phyloP scores from a whole-genome alignment of 768 basidiomycete genomes.

The Lactifluus echinatus region DNA sequence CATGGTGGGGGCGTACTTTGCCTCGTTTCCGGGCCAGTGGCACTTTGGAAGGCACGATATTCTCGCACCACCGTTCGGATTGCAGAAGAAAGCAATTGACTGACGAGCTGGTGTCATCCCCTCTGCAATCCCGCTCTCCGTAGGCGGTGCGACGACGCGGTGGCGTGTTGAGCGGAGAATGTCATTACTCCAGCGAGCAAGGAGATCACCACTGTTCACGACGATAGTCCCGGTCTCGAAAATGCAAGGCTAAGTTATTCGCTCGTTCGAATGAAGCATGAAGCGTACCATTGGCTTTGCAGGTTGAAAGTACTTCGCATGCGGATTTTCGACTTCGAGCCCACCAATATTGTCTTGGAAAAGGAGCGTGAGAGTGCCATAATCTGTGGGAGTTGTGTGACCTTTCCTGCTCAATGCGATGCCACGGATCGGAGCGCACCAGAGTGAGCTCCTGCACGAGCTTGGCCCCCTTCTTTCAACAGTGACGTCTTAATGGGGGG shows the following conservation, averaged over 20 bases:
- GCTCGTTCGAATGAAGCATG: not conserved
- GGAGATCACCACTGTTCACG: slow-evolving; percentile 73
- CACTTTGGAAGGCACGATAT: slow-evolving; percentile 71
- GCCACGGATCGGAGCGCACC: slow-evolving; percentile 31
- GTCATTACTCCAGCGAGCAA: slow-evolving; percentile 81
- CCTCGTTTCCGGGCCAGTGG: slow-evolving; percentile 37
- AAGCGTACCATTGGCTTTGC: slow-evolving; percentile 65
- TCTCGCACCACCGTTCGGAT: slow-evolving; percentile 60
- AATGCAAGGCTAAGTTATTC: not conserved
- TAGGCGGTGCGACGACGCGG: slow-evolving; percentile 69
- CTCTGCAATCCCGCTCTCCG: slow-evolving; percentile 40
- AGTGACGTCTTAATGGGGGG: slow-evolving; percentile 59
- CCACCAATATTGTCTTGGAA: slow-evolving; percentile 85
- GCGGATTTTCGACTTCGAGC: slow-evolving; percentile 73
- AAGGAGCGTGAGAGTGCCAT: slow-evolving; percentile 69
- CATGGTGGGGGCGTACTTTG: slow-evolving; percentile 63
- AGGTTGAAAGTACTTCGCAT: slow-evolving; percentile 62
- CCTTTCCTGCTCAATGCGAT: not conserved
- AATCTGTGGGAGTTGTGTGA: slow-evolving; percentile 39
- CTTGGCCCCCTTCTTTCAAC: slow-evolving; percentile 55
- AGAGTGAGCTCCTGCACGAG: slow-evolving; percentile 77
- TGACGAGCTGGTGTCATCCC: slow-evolving; percentile 56
- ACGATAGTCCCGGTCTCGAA: slow-evolving; percentile 70
- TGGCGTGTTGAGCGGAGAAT: slow-evolving; percentile 75
- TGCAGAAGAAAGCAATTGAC: slow-evolving; percentile 84